These are phyloP conservation scores for Coniochaeta sp. DNA, from an alignment of 2,329 filamentous ascomycete species.

Conservation along the genomic window DNA sequence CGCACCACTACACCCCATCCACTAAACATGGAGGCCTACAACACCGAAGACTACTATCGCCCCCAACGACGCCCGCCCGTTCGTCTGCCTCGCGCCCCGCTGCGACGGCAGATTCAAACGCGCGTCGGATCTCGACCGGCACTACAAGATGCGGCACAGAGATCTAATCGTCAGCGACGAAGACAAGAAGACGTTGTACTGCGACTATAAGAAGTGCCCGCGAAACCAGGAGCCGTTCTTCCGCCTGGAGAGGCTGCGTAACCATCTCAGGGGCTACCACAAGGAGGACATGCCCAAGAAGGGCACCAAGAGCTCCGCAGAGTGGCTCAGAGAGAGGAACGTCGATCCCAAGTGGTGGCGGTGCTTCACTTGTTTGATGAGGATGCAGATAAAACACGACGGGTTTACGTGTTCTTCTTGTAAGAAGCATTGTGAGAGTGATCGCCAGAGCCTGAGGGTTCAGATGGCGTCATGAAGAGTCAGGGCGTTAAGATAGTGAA, in stretches of 20 bases:
- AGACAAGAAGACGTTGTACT: conserved; percentile 34
- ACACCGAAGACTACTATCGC: no score
- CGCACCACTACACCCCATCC: no score
- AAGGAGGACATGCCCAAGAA: conserved; percentile 41
- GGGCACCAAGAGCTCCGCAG: conserved; percentile 18
- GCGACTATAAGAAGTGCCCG: conserved; percentile 39
- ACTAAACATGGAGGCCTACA: no score
- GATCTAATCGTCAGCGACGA: conserved; percentile 27
- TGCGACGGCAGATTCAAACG: no score
- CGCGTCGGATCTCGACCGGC: conserved; percentile 41
- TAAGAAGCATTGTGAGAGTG: conserved; percentile 34
- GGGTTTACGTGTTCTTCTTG: conserved; percentile 36
- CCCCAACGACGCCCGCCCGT: no score
- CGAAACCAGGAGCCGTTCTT: conserved; percentile 34
- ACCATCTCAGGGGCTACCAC: conserved; percentile 44
- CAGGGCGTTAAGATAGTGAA: no score
- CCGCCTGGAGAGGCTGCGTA: no score
- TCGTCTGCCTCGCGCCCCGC: no score
- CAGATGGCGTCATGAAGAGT: neutral
- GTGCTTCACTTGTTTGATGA: conserved; percentile 38
- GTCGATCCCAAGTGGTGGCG: conserved; percentile 38
- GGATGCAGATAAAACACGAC: conserved; percentile 30
- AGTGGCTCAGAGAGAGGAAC: conserved; percentile 31
- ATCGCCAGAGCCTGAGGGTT: conserved; percentile 22
- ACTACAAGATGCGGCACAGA: conserved; percentile 41